Percentiles rank a stretch among this genome's conserved stretches.
phyloP scores from a whole-genome alignment of 768 basidiomycete genomes.

The Polyporus arcularius region DNA sequence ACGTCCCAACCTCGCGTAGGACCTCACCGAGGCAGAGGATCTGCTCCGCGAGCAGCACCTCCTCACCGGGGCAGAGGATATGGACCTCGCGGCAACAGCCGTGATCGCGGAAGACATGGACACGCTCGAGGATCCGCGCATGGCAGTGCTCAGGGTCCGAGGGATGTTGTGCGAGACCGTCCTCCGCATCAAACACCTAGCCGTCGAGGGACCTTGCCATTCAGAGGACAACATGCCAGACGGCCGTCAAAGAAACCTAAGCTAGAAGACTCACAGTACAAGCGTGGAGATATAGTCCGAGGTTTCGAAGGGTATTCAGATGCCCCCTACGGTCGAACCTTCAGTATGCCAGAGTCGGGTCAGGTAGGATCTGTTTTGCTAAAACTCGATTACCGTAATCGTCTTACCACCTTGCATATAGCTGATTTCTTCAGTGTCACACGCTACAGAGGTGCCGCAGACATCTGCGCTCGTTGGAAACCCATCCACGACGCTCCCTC shows the following conservation, averaged over 20 bases:
- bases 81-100: neutral
- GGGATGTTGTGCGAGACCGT: neutral
- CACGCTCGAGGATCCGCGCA: neutral
- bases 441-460: too few species aligned
- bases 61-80: neutral
- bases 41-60: neutral
- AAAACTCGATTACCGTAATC: too few species aligned
- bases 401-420: too few species aligned
- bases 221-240: neutral
- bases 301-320: neutral
- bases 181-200: neutral
- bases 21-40: neutral
- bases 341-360: neutral
- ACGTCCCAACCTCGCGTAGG: conserved; percentile 5
- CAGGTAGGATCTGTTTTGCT: too few species aligned
- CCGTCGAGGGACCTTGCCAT: neutral
- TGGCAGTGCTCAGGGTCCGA: neutral
- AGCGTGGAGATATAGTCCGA: neutral
- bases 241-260: neutral
- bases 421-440: too few species aligned
- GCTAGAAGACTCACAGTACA: neutral
- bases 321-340: neutral
- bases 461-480: too few species aligned
- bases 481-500: too few species aligned
- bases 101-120: neutral